A percentile compares a stretch with the other conserved stretches of the same genome.
Conservation (phyloP, 345 rosid species). For the Physaria fendleri region DNA sequence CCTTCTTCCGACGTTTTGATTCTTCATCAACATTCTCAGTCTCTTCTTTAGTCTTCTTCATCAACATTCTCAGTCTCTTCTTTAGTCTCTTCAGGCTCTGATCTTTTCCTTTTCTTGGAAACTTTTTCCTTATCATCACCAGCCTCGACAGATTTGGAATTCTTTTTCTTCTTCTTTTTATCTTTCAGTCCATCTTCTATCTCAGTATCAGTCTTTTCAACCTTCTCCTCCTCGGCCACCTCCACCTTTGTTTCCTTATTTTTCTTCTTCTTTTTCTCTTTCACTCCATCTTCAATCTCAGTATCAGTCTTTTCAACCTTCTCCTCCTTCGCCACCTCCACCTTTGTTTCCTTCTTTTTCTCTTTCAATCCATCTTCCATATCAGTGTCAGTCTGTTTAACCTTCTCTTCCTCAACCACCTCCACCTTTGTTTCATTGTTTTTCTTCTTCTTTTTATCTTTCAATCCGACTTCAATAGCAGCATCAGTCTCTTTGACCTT, state of each 20-base stretch:
- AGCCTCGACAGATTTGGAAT: conserved; percentile 29
- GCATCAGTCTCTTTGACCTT: too few relatives aligned
- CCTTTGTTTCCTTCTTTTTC: too few relatives aligned
- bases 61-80: conserved; percentile 23
- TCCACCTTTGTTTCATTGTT: too few relatives aligned
- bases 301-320: too few relatives aligned
- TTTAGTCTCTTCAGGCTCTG: conserved; percentile 41
- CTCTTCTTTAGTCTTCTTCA: conserved; percentile 35
- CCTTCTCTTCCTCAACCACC: too few relatives aligned
- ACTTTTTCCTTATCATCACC: conserved; percentile 22
- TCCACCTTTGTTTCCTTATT: conserved; percentile 37
- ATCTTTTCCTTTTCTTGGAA: conserved; percentile 76
- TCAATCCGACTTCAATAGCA: too few relatives aligned
- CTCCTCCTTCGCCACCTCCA: too few relatives aligned
- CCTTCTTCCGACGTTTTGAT: conserved; percentile 50
- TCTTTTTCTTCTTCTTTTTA: conserved; percentile 43
- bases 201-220: conserved; percentile 22
- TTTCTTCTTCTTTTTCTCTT: conserved; percentile 41
- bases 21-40: conserved; percentile 36
- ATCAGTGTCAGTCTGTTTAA: too few relatives aligned
- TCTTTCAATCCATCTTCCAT: too few relatives aligned
- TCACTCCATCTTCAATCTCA: too few relatives aligned
- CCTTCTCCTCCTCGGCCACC: conserved; percentile 22
- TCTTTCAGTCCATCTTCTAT: conserved; percentile 25
- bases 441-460: too few relatives aligned